A percentile compares a stretch with the other conserved stretches of the same genome.
Evolutionary conservation across 2,329 filamentous ascomycete species (phyloP).

Genomic region (Verticillium klebahnii): DNA sequence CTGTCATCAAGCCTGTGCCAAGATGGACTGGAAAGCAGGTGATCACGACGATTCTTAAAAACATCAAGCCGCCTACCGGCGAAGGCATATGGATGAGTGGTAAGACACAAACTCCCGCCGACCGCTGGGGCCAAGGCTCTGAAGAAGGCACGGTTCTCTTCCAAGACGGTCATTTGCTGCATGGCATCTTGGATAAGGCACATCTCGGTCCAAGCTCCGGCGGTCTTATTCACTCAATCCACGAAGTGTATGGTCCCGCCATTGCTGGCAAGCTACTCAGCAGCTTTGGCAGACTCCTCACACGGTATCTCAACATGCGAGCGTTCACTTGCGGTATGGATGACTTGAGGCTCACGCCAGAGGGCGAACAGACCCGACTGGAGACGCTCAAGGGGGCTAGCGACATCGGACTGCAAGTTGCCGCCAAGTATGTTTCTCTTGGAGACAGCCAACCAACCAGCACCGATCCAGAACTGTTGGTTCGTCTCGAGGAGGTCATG

Average conservation of each 20-base stretch:
- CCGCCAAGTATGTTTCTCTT: conserved; percentile 83
- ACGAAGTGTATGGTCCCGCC: conserved; percentile 88
- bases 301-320: conserved; percentile 84
- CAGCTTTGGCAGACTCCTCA: conserved; percentile 83
- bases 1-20: conserved; percentile 73
- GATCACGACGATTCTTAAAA: conserved; percentile 87
- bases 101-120: conserved; percentile 71
- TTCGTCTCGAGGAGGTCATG: conserved; percentile 81
- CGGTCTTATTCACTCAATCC: conserved; percentile 85
- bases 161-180: conserved; percentile 80
- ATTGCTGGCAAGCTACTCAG: conserved; percentile 84
- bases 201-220: conserved; percentile 86
- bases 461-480: conserved; percentile 66
- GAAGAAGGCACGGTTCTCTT: conserved; percentile 83
- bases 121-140: conserved; percentile 69
- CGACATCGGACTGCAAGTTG: conserved; percentile 70
- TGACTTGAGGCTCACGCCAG: conserved; percentile 77
- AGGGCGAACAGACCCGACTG: conserved; percentile 69
- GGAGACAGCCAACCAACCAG: conserved; percentile 57
- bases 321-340: conserved; percentile 98
- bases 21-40: conserved; percentile 97
- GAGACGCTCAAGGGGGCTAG: conserved; percentile 64
- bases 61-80: conserved; percentile 75
- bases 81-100: conserved; percentile 75
- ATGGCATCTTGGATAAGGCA: conserved; percentile 90